A percentile compares a stretch with the other conserved stretches of the same genome.
Conservation (phyloP, 208 protist species). For the Porcisia deanei region DNA sequence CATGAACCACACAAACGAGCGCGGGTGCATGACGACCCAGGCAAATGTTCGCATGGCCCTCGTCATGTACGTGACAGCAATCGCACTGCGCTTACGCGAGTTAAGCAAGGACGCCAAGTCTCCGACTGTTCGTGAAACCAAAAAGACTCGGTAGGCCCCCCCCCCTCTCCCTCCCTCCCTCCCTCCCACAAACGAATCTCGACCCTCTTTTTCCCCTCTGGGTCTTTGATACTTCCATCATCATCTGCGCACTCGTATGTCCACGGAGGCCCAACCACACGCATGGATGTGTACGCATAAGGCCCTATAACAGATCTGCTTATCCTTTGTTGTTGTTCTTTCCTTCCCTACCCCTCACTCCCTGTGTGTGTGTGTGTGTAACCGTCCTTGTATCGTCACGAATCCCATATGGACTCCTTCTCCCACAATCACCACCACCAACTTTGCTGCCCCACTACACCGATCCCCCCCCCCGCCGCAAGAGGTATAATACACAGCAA, state of each 20-base stretch:
- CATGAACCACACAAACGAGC: constrained; percentile 40
- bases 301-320: too few relatives aligned
- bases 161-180: not conserved
- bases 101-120: constrained; percentile 14
- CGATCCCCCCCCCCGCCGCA: not conserved
- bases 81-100: constrained; percentile 33
- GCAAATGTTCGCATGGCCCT: constrained; percentile 55
- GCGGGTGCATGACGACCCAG: constrained; percentile 43
- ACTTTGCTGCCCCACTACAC: too few relatives aligned
- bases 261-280: too few relatives aligned
- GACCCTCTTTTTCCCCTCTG: not conserved
- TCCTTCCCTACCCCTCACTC: not conserved
- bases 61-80: constrained; percentile 35
- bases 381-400: not conserved
- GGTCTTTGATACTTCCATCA: too few relatives aligned
- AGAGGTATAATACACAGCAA: not conserved
- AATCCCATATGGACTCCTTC: not conserved
- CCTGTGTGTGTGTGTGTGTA: not conserved
- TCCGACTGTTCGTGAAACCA: not conserved
- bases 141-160: constrained; percentile 33
- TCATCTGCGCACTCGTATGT: too few relatives aligned
- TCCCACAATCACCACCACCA: not conserved
- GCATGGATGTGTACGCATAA: too few relatives aligned
- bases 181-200: not conserved
- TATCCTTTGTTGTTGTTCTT: not conserved